Evolutionary conservation across 768 basidiomycete genomes (phyloP), one percentile per base, ranked within the genome.

Genomic region (Mycena belliarum): DNA sequence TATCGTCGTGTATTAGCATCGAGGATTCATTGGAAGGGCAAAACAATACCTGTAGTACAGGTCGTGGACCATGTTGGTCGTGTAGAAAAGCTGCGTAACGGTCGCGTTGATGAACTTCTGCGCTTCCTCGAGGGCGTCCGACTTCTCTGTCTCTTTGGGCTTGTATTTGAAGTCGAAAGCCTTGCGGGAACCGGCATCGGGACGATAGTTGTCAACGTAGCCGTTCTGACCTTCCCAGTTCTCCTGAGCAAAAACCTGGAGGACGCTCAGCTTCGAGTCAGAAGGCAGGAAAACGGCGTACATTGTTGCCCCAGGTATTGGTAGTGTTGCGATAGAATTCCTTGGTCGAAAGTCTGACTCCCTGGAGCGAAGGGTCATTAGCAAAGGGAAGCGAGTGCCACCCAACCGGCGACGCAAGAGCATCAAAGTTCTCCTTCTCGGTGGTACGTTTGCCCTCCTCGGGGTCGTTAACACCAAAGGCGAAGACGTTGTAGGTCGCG

Each of bases 51-150:
- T 82, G 70, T 93, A 93, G 76, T 84, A 91, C 49, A 93, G 74
- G 70, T 93, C 91, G 65, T 93, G 92, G 6, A 88, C 79, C 77
- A 89, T 70, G 74, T 94, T 94, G 65, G 76, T 75, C 28, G 91
- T 93, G 73, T 93, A 94, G 79, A 95, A 98, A 26, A 96, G 78
- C 70, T 96, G 93, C 0, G 95, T 82, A 48, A 97, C 74, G 10
- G 94, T 91, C 4, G 86, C 76, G 72, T 98, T 91, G 74, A 97
- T 88, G 73, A 92, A 94, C 58, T 83, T 82, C 77, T 83, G 79
- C 1, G 95, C 93, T 57, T 87, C 89, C 46, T 73, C 82, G 67
- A 83, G 76, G 2, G 86, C 82, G n/a, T 87, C 88, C 3, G 69
- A 60, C 33, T 72, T 71, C 43, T 83, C 76, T 6, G 86, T 81